Base-by-base conservation (phyloP, 2,329 filamentous ascomycete genomes). In the Cercospora berteroae region DNA sequence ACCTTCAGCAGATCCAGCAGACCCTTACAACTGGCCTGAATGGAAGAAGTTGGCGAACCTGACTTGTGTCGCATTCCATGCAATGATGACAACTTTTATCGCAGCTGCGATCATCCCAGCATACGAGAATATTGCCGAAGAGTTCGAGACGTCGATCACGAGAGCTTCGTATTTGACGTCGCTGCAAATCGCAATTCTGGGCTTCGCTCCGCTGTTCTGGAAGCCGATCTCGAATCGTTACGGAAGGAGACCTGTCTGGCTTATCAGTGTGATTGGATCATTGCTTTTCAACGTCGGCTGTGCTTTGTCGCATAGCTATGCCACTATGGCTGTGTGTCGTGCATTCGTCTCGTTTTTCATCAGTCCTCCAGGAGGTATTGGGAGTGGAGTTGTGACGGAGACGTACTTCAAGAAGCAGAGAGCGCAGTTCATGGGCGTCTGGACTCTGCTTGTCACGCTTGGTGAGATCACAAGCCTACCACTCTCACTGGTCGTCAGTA, bases 311-410 rank as follows among this genome's bases (percentile, higher is more conserved):
- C 75, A 79, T 0, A 80, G 78, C 4, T 87, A 86, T 71, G 79
- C 75, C 1, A 77, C 84, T 16, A 85, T 85, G 82, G 81, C 80
- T 1, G 77, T 80, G 0, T 86, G 84, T 67, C 80, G 85, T 64
- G 84, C 83, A n/a, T 78, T 87, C 25, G 80, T 81, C 7, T 80
- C 83, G 0, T 86, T 87, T 72, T 87, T 87, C 74, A 87, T 87
- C 69, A 82, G 80, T 16, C 86, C 86, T 5, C 82, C 85, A 0
- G 80, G 79, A 13, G 81, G 83, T 0, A 85, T 87, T 60, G 86
- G 86, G 25, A 86, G 84, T 72, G 85, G 81, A 0, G 84, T 88
- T 8, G 86, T 88, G 3, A 82, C 83, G 16, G 86, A 88, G 72
- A 85, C 83, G 1, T 87, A 86, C 67, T 88, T 87, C 76, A 84